Conservation (phyloP, 257 asterid genomes). For the Apocynum venetum region DNA sequence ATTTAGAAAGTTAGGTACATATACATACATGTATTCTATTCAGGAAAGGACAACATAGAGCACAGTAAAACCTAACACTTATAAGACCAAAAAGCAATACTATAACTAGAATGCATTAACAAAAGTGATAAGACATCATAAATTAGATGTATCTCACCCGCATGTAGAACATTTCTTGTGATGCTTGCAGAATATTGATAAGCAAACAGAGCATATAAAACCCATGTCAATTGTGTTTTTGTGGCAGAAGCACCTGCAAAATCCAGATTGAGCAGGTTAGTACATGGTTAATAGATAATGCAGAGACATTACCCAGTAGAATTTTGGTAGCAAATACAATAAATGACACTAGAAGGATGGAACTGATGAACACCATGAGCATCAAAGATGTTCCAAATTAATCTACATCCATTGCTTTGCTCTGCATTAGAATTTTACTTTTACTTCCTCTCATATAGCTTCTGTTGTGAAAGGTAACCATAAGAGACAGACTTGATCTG, state of each 20-base stretch:
- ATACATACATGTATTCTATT: background rate
- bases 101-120: background rate
- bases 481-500: background rate
- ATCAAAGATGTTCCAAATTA: background rate
- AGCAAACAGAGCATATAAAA: conserved; percentile 86
- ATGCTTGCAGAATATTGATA: conserved; percentile 89
- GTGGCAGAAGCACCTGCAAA: conserved; percentile 91
- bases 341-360: background rate
- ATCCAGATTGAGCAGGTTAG: background rate
- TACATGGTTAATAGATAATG: background rate
- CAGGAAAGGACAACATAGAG: background rate
- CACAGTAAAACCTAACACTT: background rate
- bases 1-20: background rate
- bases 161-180: conserved; percentile 90
- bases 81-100: background rate
- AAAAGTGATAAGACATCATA: background rate
- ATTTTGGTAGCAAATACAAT: background rate
- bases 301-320: background rate
- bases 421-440: background rate
- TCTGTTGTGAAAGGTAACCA: background rate
- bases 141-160: conserved; percentile 58
- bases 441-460: background rate
- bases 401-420: background rate
- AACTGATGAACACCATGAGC: background rate
- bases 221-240: conserved; percentile 90